Conservation (phyloP, 177 flowering plant species). For the Tripterygium wilfordii region DNA sequence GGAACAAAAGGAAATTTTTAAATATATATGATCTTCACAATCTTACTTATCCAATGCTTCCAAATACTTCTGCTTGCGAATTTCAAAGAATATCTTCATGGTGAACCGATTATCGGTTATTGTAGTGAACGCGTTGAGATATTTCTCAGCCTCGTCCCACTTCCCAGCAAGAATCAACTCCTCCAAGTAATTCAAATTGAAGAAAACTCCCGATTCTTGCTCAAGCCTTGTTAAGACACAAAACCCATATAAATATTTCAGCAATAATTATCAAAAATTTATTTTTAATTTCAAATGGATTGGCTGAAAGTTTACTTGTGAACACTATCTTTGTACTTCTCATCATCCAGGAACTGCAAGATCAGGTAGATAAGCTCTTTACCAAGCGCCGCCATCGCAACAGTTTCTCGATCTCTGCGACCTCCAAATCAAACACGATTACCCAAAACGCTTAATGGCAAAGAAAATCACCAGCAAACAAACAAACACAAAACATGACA, state of each 20-base stretch:
- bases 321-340: slow-evolving; percentile 18
- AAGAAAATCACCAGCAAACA: too few species aligned
- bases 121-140: slow-evolving; percentile 35
- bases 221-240: slow-evolving; percentile 27
- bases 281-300: too few species aligned
- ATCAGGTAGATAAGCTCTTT: slow-evolving; percentile 23
- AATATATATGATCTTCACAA: neutral
- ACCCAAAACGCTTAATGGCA: too few species aligned
- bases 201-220: slow-evolving; percentile 37
- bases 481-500: neutral
- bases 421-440: neutral
- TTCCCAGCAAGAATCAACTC: slow-evolving; percentile 24
- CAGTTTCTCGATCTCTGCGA: neutral
- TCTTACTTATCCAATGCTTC: slow-evolving; percentile 42
- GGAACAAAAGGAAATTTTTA: neutral
- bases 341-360: slow-evolving; percentile 23
- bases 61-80: slow-evolving; percentile 40
- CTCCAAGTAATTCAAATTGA: slow-evolving; percentile 32
- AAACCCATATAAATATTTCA: too few species aligned
- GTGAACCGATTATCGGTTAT: slow-evolving; percentile 30
- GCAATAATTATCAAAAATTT: too few species aligned
- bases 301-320: slow-evolving; percentile 11
- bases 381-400: slow-evolving; percentile 8
- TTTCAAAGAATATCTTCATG: slow-evolving; percentile 35
- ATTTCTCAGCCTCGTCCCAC: slow-evolving; percentile 37